Evolutionary conservation across 2,329 filamentous ascomycete species (phyloP), one percentile per base, ranked within the genome.

Genomic region (Drechslerella coelobrocha): DNA sequence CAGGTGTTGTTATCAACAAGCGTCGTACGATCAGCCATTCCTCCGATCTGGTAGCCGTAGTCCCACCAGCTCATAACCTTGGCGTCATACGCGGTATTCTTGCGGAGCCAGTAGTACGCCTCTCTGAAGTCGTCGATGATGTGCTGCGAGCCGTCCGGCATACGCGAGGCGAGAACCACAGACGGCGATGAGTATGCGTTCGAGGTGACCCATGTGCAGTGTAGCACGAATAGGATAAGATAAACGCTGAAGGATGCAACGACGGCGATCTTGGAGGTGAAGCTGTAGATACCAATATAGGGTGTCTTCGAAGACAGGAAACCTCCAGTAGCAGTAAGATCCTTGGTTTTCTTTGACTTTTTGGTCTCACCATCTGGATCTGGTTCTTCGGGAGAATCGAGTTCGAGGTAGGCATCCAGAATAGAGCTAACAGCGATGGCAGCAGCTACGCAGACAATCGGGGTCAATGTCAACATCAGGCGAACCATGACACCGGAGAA

Each of bases 1-100:
- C 94, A 99, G 1, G 94, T 99, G 82, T 99, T 99, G 84, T 99
- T 99, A 83, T 99, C 94, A 31, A 99, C 94, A 31, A 99, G 84
- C 0, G 94, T 99, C 31, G 94, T 94, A 60, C 94, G 87, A 79
- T 99, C 94, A 53, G 94, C 94, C 94, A 99, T 99, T 75, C 94
- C 94, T 82, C 94, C 94, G 80, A 99, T 99, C 82, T 99, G 94
- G 82, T 99, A 99, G 74, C 94, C 94, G 77, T 99, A 99, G 79
- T 99, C 94, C 94, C 94, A 99, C 94, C 94, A 99, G 0, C 92
- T 94, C 93, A 97, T 97, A 78, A 99, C 89, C 85, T 97, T 99
- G 78, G 95, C 92, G 76, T 97, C 90, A 75, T 93, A 86, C 71
- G 89, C 85, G 8, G 95, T 99, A 83, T 99, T 99, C 81, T 99